Conservation (phyloP, 257 asterid species). For the Salvia rosmarinus region DNA sequence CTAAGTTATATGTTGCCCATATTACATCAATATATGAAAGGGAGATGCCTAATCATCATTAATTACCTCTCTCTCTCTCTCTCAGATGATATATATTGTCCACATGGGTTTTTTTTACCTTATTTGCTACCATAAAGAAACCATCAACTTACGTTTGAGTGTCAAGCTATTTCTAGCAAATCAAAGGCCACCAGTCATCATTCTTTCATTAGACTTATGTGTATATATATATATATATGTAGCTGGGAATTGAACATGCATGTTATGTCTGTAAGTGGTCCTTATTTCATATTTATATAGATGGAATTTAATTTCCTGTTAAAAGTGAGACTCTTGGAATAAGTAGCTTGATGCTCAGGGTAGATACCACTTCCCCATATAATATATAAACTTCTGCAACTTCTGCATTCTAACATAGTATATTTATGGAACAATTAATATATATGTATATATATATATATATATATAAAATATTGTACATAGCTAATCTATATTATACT, state of each 20-base stretch:
- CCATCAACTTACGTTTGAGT: slow-evolving; percentile 5
- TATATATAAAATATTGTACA: neutral
- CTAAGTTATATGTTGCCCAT: slow-evolving; percentile 16
- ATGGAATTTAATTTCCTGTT: slow-evolving; percentile 18
- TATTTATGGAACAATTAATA: neutral
- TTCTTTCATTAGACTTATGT: neutral
- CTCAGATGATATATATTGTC: too few species aligned
- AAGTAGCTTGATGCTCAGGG: slow-evolving; percentile 6
- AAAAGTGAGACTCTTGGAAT: slow-evolving; percentile 17
- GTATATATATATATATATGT: neutral
- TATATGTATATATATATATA: neutral
- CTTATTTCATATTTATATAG: neutral
- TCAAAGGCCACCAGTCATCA: slow-evolving; percentile 3
- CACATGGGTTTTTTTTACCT: slow-evolving; percentile 14
- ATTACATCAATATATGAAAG: slow-evolving; percentile 19
- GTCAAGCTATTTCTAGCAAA: slow-evolving; percentile 26
- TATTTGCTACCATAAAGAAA: slow-evolving; percentile 6
- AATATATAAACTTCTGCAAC: neutral
- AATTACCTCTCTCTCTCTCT: neutral
- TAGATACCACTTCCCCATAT: slow-evolving; percentile 15
- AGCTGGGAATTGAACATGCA: too few species aligned
- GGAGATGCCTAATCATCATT: slow-evolving; percentile 22
- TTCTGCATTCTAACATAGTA: slow-evolving; percentile 5
- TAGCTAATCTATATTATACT: neutral
- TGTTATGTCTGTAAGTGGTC: slow-evolving; percentile 4